Percentiles rank a stretch among this genome's conserved stretches.
These are phyloP conservation scores for Candida morakotiae DNA, from an alignment of 805 yeast genomes.

Conservation along the genomic window DNA sequence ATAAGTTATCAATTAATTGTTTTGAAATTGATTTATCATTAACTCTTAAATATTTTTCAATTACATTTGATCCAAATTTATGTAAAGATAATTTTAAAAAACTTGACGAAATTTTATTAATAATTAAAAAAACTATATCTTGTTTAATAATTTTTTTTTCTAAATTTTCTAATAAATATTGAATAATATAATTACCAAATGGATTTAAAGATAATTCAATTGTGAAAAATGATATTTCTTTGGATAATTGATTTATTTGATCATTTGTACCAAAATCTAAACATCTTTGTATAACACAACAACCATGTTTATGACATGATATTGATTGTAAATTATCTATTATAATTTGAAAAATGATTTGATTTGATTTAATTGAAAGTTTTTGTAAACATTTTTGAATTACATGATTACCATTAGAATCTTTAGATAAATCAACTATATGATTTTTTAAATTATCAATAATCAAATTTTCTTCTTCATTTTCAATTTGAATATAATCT, in stretches of 20 bases:
- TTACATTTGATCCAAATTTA: constrained; percentile 58
- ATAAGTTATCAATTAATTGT: constrained; percentile 22
- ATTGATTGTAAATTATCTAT: constrained; percentile 67
- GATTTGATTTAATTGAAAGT: constrained; percentile 62
- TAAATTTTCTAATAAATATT: constrained; percentile 68
- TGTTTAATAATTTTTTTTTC: too few relatives aligned
- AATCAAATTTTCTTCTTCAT: constrained; percentile 67
- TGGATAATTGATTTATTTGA: constrained; percentile 67
- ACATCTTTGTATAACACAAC: constrained; percentile 94
- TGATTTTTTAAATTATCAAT: constrained; percentile 59
- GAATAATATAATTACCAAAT: constrained; percentile 95
- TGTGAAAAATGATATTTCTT: constrained; percentile 65
- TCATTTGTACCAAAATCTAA: constrained; percentile 76
- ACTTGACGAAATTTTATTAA: constrained; percentile 27
- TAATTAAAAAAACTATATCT: constrained; percentile 16
- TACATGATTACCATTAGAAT: constrained; percentile 94
- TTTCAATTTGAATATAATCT: constrained; percentile 69
- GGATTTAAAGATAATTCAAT: constrained; percentile 80
- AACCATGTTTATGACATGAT: constrained; percentile 95
- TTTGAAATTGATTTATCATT: constrained; percentile 40
- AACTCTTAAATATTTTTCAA: constrained; percentile 52
- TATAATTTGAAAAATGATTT: constrained; percentile 88
- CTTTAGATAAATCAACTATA: constrained; percentile 77
- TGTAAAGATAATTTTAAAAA: constrained; percentile 49
- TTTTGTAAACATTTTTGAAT: constrained; percentile 86